A percentile compares a stretch with the other conserved stretches of the same genome.
Evolutionary conservation across 352 stramenopile species (phyloP).

Genomic region (Globisporangium irregulare): DNA sequence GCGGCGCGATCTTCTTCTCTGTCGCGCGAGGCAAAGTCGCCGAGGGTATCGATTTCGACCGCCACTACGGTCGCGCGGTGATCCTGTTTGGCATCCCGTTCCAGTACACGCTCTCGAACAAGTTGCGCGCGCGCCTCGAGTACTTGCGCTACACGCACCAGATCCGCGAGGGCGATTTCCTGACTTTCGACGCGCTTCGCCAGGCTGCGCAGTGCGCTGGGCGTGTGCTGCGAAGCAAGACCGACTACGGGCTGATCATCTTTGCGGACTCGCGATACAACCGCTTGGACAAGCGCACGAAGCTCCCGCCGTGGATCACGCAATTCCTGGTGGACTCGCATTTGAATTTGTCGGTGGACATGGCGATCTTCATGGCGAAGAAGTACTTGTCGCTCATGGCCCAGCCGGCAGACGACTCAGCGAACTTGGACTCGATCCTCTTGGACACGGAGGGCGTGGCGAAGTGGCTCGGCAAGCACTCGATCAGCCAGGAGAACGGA

Average conservation of each 20-base stretch:
- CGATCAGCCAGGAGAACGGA: background rate
- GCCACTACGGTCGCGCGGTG: constrained; percentile 97
- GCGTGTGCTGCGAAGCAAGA: constrained; percentile 97
- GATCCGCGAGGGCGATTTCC: constrained; percentile 95
- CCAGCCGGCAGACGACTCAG: constrained; percentile 91
- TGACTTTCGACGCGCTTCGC: constrained; percentile 98
- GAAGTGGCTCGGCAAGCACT: constrained; percentile 60
- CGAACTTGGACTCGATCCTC: constrained; percentile 92
- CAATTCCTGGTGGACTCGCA: constrained; percentile 96
- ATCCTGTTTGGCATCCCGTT: constrained; percentile 99
- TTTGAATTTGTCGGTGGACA: constrained; percentile 96
- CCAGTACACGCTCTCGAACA: constrained; percentile 96
- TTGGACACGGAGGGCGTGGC: constrained; percentile 90
- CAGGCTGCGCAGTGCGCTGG: constrained; percentile 98
- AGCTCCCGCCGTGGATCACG: constrained; percentile 98
- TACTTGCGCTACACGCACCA: constrained; percentile 94
- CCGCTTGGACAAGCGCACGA: constrained; percentile 96
- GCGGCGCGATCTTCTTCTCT: constrained; percentile 98
- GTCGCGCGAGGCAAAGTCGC: constrained; percentile 98
- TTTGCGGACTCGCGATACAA: constrained; percentile 99
- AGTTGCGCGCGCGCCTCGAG: constrained; percentile 93
- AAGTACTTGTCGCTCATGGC: constrained; percentile 97
- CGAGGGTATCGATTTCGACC: constrained; percentile 99
- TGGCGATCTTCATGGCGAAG: constrained; percentile 94
- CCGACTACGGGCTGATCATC: constrained; percentile 98